Base-by-base conservation (phyloP, 352 stramenopile species). In the Phytophthora kernoviae region DNA sequence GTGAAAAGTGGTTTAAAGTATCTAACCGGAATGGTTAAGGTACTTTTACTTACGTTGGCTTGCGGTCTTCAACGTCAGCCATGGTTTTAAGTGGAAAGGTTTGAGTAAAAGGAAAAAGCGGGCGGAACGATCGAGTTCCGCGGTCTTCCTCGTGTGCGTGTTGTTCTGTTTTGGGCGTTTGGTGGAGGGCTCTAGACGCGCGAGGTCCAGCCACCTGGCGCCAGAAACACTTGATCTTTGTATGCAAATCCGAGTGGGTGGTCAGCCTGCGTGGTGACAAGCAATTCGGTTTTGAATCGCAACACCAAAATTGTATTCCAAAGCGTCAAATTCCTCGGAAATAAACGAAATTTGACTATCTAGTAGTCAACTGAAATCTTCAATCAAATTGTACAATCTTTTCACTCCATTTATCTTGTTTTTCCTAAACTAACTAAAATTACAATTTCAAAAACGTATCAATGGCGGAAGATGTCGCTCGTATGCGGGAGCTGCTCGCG, bases 51-150 rank as follows among this genome's bases (percentile, higher is more conserved):
- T 78, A 89, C 79, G 64, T 78, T 46, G 80, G 77, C 70, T 77
- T 87, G 70, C 81, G 81, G 70, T 94, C 81, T 63, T 94, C 84
- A 11, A 72, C 64, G 71, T 94, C 84, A 83, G 84, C 75, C 84
- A 92, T 94, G 64, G 58, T 86, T 56, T 67, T 46, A 62, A 50
- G 33, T 58, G 39, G 22, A 32, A 62, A 12, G 42, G 34, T 68
- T 52, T 72, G 67, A 52, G 33, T 61, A 68, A 46, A 33, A 56
- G 42, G 54, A 37, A 52, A 64, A 65, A 64, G 34, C 54, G 30
- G 50, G 47, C 52, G 50, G 33, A 74, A 69, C 57, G 33, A 58
- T 40, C 21, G 20, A 49, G 58, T 60, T 65, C 41, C 54, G 74
- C 47, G 62, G 68, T 78, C 61, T 77, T 76, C 63, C 62, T 73